A percentile compares a stretch with the other conserved stretches of the same genome.
Conservation (phyloP, 495 filamentous ascomycete genomes). For the Talaromyces liani region DNA sequence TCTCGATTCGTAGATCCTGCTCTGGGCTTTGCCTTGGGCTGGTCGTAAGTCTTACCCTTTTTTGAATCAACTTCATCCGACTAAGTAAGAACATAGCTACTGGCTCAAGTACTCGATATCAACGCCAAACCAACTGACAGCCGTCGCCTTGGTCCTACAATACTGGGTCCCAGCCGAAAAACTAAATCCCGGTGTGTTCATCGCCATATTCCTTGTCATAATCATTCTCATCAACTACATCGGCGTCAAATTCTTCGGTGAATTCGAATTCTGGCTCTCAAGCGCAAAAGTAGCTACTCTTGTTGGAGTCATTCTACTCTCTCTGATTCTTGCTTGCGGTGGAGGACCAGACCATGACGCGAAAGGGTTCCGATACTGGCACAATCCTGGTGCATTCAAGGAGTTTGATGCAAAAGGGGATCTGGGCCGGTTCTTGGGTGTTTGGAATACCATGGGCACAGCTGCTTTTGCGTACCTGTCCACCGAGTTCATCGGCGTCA, state of each 20-base stretch:
- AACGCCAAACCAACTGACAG: constrained; percentile 72
- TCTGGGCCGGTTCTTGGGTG: constrained; percentile 42
- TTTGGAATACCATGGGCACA: constrained; percentile 73
- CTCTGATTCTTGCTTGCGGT: constrained; percentile 55
- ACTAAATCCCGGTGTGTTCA: constrained; percentile 70
- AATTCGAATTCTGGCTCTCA: constrained; percentile 46
- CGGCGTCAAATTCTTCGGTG: constrained; percentile 36
- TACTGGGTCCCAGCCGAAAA: constrained; percentile 52
- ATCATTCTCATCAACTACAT: constrained; percentile 59
- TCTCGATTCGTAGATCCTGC: constrained; percentile 54
- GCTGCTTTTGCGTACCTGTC: constrained; percentile 77
- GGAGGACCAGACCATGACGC: constrained; percentile 65
- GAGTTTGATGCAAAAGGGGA: neutral
- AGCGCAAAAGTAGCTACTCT: constrained; percentile 64
- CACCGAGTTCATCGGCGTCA: constrained; percentile 70
- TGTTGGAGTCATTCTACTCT: constrained; percentile 57
- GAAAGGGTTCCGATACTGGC: constrained; percentile 54
- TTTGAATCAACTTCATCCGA: neutral
- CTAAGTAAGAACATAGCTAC: constrained; percentile 24
- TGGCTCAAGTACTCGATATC: constrained; percentile 63
- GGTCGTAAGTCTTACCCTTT: constrained; percentile 21
- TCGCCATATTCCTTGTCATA: constrained; percentile 55
- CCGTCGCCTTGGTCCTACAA: constrained; percentile 61
- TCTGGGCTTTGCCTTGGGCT: constrained; percentile 54
- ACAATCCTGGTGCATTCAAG: neutral